Base-by-base conservation (phyloP, 306 rosid species). In the Clitoria ternatea region DNA sequence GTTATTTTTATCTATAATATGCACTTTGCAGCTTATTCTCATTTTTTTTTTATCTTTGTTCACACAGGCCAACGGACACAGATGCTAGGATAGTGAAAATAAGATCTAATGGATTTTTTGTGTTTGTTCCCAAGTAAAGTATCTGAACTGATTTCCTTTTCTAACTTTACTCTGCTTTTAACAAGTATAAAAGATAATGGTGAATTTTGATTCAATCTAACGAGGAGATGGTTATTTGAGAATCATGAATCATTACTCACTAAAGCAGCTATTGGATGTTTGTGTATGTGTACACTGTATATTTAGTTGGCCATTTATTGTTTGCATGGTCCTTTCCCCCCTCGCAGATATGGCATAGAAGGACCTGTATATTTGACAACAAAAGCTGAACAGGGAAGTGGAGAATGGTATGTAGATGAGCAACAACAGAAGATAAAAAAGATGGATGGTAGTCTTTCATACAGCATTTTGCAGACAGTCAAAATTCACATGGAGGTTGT, bases 31-130 rank as follows among this genome's bases (percentile, higher is more conserved):
- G 74, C 84, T 66, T 47, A 74, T 59, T 57, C 15, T 70, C 53
- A 32, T 11, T 18, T 49, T 72, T 13, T 13, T 5, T 33, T 39
- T 59, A 30, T 74, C 37, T 84, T 83, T 81, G 12, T 32, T 54
- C 33, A 20, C 73, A 74, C 77, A 94, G 99, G 88, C 96, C 97
- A 40, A 94, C 92, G 1, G 96, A 94, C 49, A 79, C 92, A 2
- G 97, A 94, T 75, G 97, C 85, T 29, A 94, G 99, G 83, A 74
- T 94, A 75, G 99, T 94, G 77, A 94, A 90, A 86, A 89, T 94
- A 84, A 83, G 99, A 77, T 85, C 97, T 45, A 94, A 94, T 39
- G 99, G 99, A 39, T 89, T 94, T 79, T 86, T 94, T 27, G 99
- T 94, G 54, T 94, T 94, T 59, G 96, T 91, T 57, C 99, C 99